These are phyloP conservation scores for Neofusicoccum cordaticola DNA, from an alignment of 2,329 filamentous ascomycete genomes.

Conservation along the genomic window DNA sequence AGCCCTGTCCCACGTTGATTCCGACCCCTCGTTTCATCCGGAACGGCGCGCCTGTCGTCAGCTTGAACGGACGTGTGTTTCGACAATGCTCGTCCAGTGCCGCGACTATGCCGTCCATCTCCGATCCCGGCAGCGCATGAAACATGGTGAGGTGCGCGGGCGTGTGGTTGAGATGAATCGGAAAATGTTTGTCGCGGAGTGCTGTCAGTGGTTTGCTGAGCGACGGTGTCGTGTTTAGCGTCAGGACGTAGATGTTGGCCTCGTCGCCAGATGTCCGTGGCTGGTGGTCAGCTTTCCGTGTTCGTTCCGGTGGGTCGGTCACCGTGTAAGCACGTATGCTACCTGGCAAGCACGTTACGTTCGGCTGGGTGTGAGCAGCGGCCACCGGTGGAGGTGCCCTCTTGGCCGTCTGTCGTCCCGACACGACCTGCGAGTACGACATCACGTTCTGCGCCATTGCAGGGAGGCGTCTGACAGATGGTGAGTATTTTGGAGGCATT, in stretches of 20 bases:
- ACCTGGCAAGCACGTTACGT: not conserved
- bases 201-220: constrained; percentile 40
- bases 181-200: constrained; percentile 42
- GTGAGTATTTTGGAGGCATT: not conserved
- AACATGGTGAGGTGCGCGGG: constrained; percentile 47
- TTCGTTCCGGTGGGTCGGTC: not conserved
- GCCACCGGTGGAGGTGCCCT: not conserved
- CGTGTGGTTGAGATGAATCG: constrained; percentile 41
- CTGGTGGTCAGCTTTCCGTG: constrained; percentile 23
- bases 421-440: constrained; percentile 4
- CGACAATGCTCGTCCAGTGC: constrained; percentile 29
- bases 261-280: constrained; percentile 27
- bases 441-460: not conserved
- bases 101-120: constrained; percentile 34
- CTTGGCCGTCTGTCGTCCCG: not conserved
- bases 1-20: constrained; percentile 34
- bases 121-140: constrained; percentile 44
- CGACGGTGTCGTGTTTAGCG: constrained; percentile 38
- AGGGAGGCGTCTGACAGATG: not conserved
- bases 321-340: constrained; percentile 1
- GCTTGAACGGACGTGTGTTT: constrained; percentile 34
- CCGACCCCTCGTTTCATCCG: constrained; percentile 43
- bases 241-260: constrained; percentile 43
- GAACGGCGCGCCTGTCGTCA: constrained; percentile 40
- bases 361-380: not conserved